phyloP scores from a whole-genome alignment of 345 rosid genomes.

The Citrus sinensis region DVS_A1.0 CM039163.1:45627001-45627500 shows the following conservation, averaged over 20 bases:
- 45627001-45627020: background rate
- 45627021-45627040: background rate
- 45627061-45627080: constrained; percentile 84
- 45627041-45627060: constrained; percentile 88
- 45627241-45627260: background rate
- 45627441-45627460: constrained; percentile 32
- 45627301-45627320: constrained; percentile 76
- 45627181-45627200: constrained; percentile 49
- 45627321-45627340: constrained; percentile 85
- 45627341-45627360: constrained; percentile 78
- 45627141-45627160: constrained; percentile 82
- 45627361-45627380: constrained; percentile 85
- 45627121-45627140: constrained; percentile 86
- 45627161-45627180: constrained; percentile 75
- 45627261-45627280: constrained; percentile 44
- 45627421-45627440: constrained; percentile 69
- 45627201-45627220: background rate
- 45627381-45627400: constrained; percentile 75
- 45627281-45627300: constrained; percentile 76
- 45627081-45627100: constrained; percentile 67
- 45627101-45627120: constrained; percentile 85
- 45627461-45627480: background rate
- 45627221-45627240: background rate
- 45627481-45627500: background rate
- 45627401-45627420: constrained; percentile 81